Percentiles rank a stretch among this genome's conserved stretches.
Evolutionary conservation across 2,329 filamentous ascomycete genomes (phyloP).

Genomic region (Stagonosporopsis cucurbitacearum): DNA sequence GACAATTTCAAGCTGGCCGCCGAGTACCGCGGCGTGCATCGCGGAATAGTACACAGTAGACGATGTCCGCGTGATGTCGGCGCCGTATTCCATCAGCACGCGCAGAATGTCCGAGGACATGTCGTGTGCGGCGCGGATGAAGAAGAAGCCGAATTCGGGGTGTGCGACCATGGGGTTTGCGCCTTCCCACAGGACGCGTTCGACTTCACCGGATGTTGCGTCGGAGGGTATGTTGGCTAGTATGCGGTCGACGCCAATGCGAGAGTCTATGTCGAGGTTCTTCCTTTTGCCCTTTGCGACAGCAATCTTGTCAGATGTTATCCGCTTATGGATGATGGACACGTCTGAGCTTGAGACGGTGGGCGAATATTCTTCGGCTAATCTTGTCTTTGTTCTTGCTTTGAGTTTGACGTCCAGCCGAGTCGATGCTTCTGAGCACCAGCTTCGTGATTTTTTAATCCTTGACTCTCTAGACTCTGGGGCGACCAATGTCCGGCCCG

Average conservation of each 20-base stretch:
- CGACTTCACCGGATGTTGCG: conserved; percentile 34
- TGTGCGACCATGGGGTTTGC: conserved; percentile 41
- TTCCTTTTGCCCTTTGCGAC: conserved; percentile 37
- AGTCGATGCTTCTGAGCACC: conserved; percentile 31
- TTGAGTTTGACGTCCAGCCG: conserved; percentile 14
- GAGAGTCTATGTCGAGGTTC: conserved; percentile 31
- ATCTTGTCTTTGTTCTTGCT: conserved; percentile 18
- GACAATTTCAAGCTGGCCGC: conserved; percentile 34
- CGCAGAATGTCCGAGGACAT: conserved; percentile 33
- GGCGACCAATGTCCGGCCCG: conserved; percentile 26
- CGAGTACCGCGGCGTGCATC: conserved; percentile 40
- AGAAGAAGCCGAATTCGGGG: conserved; percentile 39
- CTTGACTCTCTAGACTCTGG: conserved; percentile 23
- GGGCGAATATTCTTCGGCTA: conserved; percentile 24
- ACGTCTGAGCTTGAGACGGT: conserved; percentile 35
- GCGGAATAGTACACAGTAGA: conserved; percentile 30
- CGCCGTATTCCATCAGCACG: conserved; percentile 40
- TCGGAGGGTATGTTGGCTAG: conserved; percentile 34
- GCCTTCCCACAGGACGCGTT: conserved; percentile 40
- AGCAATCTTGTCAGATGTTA: conserved; percentile 40
- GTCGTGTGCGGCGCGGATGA: conserved; percentile 38
- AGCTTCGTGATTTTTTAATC: conserved; percentile 30
- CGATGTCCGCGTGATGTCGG: conserved; percentile 32
- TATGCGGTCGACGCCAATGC: conserved; percentile 38
- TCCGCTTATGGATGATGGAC: conserved; percentile 35